These are phyloP conservation scores for Turnera subulata DNA, from an alignment of 345 rosid genomes.

Conservation along the genomic window DNA sequence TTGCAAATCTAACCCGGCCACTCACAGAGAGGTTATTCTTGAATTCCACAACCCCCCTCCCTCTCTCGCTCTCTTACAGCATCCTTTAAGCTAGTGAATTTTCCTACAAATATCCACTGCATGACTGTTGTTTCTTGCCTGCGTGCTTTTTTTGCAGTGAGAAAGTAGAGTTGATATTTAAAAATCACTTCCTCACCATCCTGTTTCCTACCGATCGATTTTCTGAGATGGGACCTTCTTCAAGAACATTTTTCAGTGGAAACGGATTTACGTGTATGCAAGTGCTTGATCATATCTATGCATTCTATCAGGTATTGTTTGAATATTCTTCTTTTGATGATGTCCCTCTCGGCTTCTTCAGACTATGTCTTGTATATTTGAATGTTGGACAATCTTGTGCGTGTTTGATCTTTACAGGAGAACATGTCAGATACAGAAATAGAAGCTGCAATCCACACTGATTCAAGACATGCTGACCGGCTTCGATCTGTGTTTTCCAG, in stretches of 20 bases:
- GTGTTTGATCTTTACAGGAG: slow-evolving; percentile 40
- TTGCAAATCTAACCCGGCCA: slow-evolving; percentile 68
- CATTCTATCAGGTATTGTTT: slow-evolving; percentile 77
- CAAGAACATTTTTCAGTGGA: slow-evolving; percentile 74
- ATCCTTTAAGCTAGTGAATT: neutral
- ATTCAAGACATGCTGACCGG: slow-evolving; percentile 79
- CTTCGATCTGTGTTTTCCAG: slow-evolving; percentile 58
- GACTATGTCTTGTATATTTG: too few species aligned
- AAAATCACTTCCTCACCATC: slow-evolving; percentile 69
- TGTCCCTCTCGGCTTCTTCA: too few species aligned
- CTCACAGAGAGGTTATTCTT: slow-evolving; percentile 66
- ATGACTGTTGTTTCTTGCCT: slow-evolving; percentile 10
- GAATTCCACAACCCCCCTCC: slow-evolving; percentile 18
- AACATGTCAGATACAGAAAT: slow-evolving; percentile 61
- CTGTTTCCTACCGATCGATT: slow-evolving; percentile 80
- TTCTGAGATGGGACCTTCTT: slow-evolving; percentile 90
- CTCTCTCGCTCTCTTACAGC: neutral
- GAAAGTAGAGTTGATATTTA: slow-evolving; percentile 66
- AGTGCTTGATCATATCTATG: slow-evolving; percentile 63
- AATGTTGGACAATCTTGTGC: too few species aligned
- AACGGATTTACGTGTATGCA: slow-evolving; percentile 75
- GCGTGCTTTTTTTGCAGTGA: slow-evolving; percentile 49
- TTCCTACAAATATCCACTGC: neutral
- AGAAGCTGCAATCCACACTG: slow-evolving; percentile 76
- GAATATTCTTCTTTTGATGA: neutral